Base-by-base conservation (phyloP, 768 basidiomycete genomes). In the Tulasnella sp. region DNA sequence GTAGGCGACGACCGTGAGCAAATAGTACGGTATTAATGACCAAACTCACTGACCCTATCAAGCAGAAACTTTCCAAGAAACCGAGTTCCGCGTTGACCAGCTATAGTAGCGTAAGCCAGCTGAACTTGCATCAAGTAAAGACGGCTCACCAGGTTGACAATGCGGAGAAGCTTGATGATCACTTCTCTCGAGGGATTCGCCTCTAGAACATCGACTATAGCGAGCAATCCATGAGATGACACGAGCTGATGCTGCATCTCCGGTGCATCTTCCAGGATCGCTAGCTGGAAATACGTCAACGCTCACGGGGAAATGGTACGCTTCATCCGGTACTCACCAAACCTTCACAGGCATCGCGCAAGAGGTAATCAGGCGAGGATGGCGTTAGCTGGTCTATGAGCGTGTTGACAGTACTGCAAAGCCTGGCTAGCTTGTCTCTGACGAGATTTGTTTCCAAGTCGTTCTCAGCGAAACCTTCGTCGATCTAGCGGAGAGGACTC, bases 141-240 rank as follows among this genome's bases (percentile, higher is more conserved):
- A 15, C 19, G 37, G 68, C 77, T 50, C 61, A 93, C 94, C 70
- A 87, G 67, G 63, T 98, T 98, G 61, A 97, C 79, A 50, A 97
- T 85, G 62, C 86, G 84, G 63, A 99, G 71, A 25, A 97, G 69
- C 64, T 85, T 86, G 71, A 88, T 77, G 48, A 84, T 78, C 6
- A 92, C 86, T 52, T 97, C 92, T 59, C 91, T 74, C 29, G 86
- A 85, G 60, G 86, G 82, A 57, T 83, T 81, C 31, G 84, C 81
- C 68, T 98, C 94, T 35, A 99, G 71, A 0, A 96, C 88, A 67
- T 98, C 93, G 62, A 98, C 69, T 59, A 97, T 86, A 0, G 91
- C 92, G 8, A 98, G 75, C 84, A 96, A 86, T 0, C 96, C 96
- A 70, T 98, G 96, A 0, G 85, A 82, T 14, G 85, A 85, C 11